These are phyloP conservation scores for Lithospermum erythrorhizon DNA, from an alignment of 257 asterid genomes.

Conservation along the genomic window DNA sequence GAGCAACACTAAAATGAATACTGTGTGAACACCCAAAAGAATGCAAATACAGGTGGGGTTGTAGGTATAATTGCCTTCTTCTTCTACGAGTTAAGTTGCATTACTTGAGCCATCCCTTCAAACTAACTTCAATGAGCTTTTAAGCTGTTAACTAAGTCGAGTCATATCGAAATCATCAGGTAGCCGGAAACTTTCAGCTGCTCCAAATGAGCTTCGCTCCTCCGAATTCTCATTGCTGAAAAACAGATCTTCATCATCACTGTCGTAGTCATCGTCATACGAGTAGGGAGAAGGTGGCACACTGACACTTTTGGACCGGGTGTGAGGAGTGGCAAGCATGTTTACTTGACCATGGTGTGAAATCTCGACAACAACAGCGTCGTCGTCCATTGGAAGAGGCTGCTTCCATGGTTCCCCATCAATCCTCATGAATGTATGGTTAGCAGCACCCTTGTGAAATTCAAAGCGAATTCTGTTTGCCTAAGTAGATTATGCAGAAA, in stretches of 20 bases:
- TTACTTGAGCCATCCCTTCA: background rate
- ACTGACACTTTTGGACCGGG: slow-evolving; percentile 44
- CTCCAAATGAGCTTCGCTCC: slow-evolving; percentile 65
- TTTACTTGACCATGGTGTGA: slow-evolving; percentile 64
- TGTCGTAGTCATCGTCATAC: slow-evolving; percentile 31
- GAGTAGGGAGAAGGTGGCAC: slow-evolving; percentile 40
- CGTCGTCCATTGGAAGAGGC: slow-evolving; percentile 67
- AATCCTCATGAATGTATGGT: slow-evolving; percentile 72
- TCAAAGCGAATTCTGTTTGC: slow-evolving; percentile 57
- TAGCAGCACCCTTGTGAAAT: slow-evolving; percentile 62
- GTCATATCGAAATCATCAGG: slow-evolving; percentile 70
- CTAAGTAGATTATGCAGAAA: slow-evolving; percentile 13
- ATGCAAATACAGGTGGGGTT: background rate
- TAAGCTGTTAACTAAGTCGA: slow-evolving; percentile 34
- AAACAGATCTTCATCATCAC: slow-evolving; percentile 33
- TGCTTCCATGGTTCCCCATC: slow-evolving; percentile 95
- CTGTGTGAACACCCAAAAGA: too few species aligned
- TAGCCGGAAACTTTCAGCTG: slow-evolving; percentile 64
- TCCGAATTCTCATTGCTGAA: slow-evolving; percentile 20
- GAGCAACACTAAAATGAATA: too few species aligned
- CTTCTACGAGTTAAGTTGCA: background rate
- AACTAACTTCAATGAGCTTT: background rate
- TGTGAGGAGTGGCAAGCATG: slow-evolving; percentile 67
- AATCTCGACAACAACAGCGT: slow-evolving; percentile 58
- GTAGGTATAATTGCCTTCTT: background rate